Base-by-base conservation (phyloP, 2,329 filamentous ascomycete species). In the Hymenoscyphus repandus region DNA sequence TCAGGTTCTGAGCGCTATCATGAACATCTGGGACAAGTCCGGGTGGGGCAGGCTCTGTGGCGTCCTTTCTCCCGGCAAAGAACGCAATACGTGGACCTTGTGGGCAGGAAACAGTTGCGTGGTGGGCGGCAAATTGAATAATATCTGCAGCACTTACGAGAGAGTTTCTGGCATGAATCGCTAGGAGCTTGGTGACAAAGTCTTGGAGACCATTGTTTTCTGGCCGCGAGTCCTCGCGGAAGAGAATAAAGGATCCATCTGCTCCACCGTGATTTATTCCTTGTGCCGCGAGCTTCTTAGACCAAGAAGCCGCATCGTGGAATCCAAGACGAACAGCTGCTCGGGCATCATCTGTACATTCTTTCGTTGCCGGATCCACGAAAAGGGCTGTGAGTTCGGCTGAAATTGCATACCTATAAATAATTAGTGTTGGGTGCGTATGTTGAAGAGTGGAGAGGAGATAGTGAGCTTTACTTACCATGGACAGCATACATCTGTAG, bases 71-170 rank as follows among this genome's bases (percentile, higher is more conserved):
- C 30, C 77, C 77, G 6, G 76, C 70, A 52, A 74, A 74, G n/a
- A 72, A 71, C 13, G 69, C 63, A 34, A 80, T 72, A 10, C 70
- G 69, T 2, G 77, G 77, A 0, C 78, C 77, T 12, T 73, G 71
- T 0, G 77, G 76, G 49, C 78, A 81, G 2, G 70, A 68, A 2
- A 75, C 70, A 17, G 32, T 50, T 20, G 49, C 52, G 36, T 47
- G 45, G 11, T 47, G 45, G n/a, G 45, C 45, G n/a, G 45, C 45
- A 30, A 3, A 74, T 74, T 3, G 73, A 76, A 78, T 74, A 17
- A 81, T 65, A 62, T 82, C 78, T 15, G 78, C 78, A 55, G 76
- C 74, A 10, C 70, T 67, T n/a, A 78, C 69, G 10, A n/a, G 20
- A 30, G 43, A 32, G 36, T 47, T 22, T 11, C 67, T 64, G 52